Percentiles rank a stretch among this genome's conserved stretches.
Conservation (phyloP, 2,329 filamentous ascomycete genomes). For the Neurospora crassa region DNA sequence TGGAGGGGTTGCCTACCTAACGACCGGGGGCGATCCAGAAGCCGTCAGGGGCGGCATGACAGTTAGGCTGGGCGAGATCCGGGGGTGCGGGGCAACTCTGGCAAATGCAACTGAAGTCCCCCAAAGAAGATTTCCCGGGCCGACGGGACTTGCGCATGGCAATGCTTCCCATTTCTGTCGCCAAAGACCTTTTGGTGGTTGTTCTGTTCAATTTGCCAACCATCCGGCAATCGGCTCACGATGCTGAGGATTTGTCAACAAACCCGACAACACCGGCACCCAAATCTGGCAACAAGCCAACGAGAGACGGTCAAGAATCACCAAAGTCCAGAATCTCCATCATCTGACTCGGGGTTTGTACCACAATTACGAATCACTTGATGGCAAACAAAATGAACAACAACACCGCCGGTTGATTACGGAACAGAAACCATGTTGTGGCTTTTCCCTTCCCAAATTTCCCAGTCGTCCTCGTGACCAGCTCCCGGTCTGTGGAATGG, state of each 20-base stretch:
- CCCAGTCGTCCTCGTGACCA: background rate
- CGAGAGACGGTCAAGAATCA: background rate
- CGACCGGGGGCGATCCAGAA: background rate
- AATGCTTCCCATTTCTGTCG: background rate
- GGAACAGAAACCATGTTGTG: background rate
- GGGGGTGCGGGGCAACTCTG: background rate
- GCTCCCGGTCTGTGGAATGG: background rate
- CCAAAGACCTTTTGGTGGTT: background rate
- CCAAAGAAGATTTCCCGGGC: background rate
- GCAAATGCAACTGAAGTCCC: background rate
- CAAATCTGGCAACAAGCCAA: background rate
- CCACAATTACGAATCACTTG: background rate
- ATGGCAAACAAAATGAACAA: background rate
- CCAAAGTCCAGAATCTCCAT: background rate
- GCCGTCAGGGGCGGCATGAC: background rate
- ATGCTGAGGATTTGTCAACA: background rate
- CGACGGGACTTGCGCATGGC: background rate
- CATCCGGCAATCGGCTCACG: background rate
- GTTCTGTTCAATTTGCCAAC: background rate
- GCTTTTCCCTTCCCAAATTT: background rate
- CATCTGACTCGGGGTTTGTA: background rate
- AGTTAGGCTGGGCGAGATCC: background rate
- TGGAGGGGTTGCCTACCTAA: background rate
- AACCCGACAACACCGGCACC: background rate
- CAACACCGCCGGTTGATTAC: background rate